Conservation (phyloP, 2,329 filamentous ascomycete genomes). For the Exophiala aquamarina region DNA sequence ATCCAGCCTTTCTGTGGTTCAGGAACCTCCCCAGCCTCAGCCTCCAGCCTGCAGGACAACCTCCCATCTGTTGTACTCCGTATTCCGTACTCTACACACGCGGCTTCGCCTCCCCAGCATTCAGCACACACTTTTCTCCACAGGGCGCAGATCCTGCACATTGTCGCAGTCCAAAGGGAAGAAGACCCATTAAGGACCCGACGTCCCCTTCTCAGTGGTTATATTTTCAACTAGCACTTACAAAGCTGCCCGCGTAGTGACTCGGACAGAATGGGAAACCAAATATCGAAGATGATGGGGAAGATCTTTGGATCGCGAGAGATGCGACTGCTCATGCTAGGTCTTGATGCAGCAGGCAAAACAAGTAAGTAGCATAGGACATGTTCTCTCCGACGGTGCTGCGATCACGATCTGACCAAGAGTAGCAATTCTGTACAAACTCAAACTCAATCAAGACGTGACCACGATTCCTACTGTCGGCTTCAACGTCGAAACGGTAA, state of each 20-base stretch:
- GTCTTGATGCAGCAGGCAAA: conserved; percentile 96
- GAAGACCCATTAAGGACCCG: too few relatives aligned
- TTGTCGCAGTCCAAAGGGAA: too few relatives aligned
- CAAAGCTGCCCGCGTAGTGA: conserved; percentile 1
- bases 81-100: too few relatives aligned
- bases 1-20: too few relatives aligned
- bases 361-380: conserved; percentile 59
- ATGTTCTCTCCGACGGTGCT: background rate
- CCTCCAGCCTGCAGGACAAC: too few relatives aligned
- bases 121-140: too few relatives aligned
- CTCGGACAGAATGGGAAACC: conserved; percentile 73
- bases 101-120: too few relatives aligned
- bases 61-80: too few relatives aligned
- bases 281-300: conserved; percentile 93
- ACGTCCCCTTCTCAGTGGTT: too few relatives aligned
- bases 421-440: conserved; percentile 87
- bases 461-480: conserved; percentile 98
- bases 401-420: conserved; percentile 8
- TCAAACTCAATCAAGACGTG: conserved; percentile 97
- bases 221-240: too few relatives aligned
- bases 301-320: conserved; percentile 99
- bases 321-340: conserved; percentile 98
- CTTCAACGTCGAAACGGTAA: conserved; percentile 98
- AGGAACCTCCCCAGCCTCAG: too few relatives aligned
- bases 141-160: too few relatives aligned